phyloP scores from a whole-genome alignment of 768 basidiomycete genomes.

The Kwoniella mangroviensis region DNA sequence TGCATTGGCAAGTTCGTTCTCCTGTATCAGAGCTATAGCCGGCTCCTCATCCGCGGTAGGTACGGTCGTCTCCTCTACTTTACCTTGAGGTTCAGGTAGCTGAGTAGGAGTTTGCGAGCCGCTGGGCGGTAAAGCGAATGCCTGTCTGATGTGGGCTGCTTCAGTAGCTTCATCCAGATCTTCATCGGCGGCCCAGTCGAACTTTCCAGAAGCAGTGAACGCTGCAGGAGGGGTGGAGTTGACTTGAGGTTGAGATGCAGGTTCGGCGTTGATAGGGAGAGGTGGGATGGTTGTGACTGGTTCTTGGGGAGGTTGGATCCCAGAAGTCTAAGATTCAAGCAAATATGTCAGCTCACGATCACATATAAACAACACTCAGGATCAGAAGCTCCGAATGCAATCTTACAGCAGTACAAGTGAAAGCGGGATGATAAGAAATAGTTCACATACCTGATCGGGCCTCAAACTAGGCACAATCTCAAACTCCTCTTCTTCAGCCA shows the following conservation, averaged over 20 bases:
- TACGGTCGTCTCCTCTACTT: slow-evolving; percentile 12
- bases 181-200: slow-evolving; percentile 33
- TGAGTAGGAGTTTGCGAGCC: slow-evolving; percentile 17
- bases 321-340: slow-evolving; percentile 22
- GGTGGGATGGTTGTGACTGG: slow-evolving; percentile 11
- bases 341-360: background rate
- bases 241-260: background rate
- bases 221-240: background rate
- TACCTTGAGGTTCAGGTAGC: slow-evolving; percentile 1
- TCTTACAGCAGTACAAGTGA: background rate
- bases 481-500: slow-evolving; percentile 29
- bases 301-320: slow-evolving; percentile 24
- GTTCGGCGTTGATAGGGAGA: slow-evolving; percentile 3
- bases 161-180: slow-evolving; percentile 27
- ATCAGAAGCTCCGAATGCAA: no score
- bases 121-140: slow-evolving; percentile 22
- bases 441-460: slow-evolving; percentile 34
- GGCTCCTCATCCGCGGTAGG: slow-evolving; percentile 6
- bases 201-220: slow-evolving; percentile 4
- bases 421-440: background rate
- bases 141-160: slow-evolving; percentile 26
- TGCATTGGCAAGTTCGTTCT: slow-evolving; percentile 20
- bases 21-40: slow-evolving; percentile 13
- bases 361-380: no score
- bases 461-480: slow-evolving; percentile 29